Conservation (phyloP, 2,329 filamentous ascomycete species). For the Rasamsonia emersonii region DNA sequence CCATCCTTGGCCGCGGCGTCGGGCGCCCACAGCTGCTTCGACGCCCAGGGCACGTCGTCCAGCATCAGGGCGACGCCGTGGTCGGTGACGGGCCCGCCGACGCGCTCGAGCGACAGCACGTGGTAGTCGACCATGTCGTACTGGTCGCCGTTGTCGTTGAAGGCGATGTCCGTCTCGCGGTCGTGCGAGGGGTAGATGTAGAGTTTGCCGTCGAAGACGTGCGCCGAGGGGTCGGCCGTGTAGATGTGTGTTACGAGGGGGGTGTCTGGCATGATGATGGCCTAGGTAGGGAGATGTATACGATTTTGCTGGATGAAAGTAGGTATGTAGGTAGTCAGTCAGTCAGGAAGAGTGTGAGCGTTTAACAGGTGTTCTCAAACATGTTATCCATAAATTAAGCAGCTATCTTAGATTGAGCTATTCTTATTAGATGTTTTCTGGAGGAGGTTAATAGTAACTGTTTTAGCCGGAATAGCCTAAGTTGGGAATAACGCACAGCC, state of each 20-base stretch:
- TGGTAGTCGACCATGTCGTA: slow-evolving; percentile 82
- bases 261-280: slow-evolving; percentile 23
- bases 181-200: slow-evolving; percentile 80
- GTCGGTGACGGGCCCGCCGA: slow-evolving; percentile 55
- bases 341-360: too few relatives aligned
- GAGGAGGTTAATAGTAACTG: too few relatives aligned
- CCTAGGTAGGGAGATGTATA: too few relatives aligned
- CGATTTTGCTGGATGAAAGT: too few relatives aligned
- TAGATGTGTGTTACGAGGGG: slow-evolving; percentile 67
- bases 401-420: too few relatives aligned
- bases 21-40: slow-evolving; percentile 73
- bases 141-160: slow-evolving; percentile 79
- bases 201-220: slow-evolving; percentile 66
- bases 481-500: too few relatives aligned
- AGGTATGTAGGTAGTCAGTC: too few relatives aligned
- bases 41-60: slow-evolving; percentile 65
- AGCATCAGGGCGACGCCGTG: slow-evolving; percentile 61
- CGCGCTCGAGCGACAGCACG: slow-evolving; percentile 57
- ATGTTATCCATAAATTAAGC: too few relatives aligned
- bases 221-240: slow-evolving; percentile 72
- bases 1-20: slow-evolving; percentile 62
- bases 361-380: too few relatives aligned
- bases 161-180: slow-evolving; percentile 61
- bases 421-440: too few relatives aligned
- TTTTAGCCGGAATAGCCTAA: too few relatives aligned